Evolutionary conservation across 129 eudicot genomes (phyloP).

Genomic region (Lactuca saligna): DNA sequence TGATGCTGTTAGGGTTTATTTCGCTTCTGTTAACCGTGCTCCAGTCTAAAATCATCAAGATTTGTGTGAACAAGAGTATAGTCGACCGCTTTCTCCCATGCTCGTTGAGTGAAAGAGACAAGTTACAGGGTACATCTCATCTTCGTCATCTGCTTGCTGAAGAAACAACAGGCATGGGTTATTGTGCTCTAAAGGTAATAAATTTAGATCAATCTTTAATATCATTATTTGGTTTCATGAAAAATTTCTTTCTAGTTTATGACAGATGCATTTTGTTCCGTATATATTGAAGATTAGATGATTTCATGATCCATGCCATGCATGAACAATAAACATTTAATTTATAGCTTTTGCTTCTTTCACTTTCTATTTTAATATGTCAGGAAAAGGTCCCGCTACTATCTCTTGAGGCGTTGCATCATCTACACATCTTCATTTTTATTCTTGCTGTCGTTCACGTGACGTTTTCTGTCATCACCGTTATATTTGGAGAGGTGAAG

Average conservation of each 20-base stretch:
- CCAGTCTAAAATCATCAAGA: slow-evolving; percentile 45
- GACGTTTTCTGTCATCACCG: slow-evolving; percentile 53
- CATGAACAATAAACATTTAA: not conserved
- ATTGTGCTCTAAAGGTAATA: slow-evolving; percentile 48
- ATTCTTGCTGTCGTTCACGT: slow-evolving; percentile 77
- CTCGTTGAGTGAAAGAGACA: slow-evolving; percentile 35
- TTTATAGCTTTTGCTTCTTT: not conserved
- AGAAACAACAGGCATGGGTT: slow-evolving; percentile 31
- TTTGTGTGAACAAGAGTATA: slow-evolving; percentile 55
- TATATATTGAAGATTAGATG: no score
- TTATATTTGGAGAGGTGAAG: slow-evolving; percentile 59
- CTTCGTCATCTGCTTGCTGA: slow-evolving; percentile 59
- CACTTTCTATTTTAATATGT: not conserved
- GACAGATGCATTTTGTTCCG: no score
- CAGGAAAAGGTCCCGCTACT: slow-evolving; percentile 66
- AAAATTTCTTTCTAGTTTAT: no score
- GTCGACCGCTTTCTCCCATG: slow-evolving; percentile 41
- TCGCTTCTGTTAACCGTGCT: slow-evolving; percentile 62
- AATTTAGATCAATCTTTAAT: not conserved
- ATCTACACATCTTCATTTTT: slow-evolving; percentile 73
- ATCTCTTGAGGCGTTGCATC: slow-evolving; percentile 64
- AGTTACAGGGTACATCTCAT: slow-evolving; percentile 37
- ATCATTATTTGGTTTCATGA: no score
- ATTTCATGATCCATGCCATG: not conserved
- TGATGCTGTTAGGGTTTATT: slow-evolving; percentile 82